Evolutionary conservation across 179 eudicot genomes (phyloP).

Genomic region (Drosera spatulata): DNA sequence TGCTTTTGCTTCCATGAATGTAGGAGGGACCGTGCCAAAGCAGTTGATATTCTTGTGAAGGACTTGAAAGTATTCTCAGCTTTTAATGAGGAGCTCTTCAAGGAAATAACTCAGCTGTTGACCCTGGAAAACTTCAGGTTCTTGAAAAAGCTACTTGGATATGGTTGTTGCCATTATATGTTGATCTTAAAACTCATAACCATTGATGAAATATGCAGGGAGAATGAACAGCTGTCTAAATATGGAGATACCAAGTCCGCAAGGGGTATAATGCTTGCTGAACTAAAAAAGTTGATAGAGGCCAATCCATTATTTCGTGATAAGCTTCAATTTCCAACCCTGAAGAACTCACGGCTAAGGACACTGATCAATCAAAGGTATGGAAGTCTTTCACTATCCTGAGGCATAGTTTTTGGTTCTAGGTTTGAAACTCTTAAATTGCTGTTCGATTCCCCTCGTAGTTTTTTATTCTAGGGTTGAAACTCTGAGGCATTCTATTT

Average conservation of each 20-base stretch:
- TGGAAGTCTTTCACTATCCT: not conserved
- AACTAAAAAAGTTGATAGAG: too few relatives aligned
- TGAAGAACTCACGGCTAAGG: slow-evolving; percentile 37
- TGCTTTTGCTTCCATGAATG: not conserved
- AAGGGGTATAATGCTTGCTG: too few relatives aligned
- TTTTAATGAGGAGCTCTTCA: slow-evolving; percentile 39
- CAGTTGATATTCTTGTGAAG: slow-evolving; percentile 41
- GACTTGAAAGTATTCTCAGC: slow-evolving; percentile 44
- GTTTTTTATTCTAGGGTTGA: not conserved
- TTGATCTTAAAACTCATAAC: not conserved
- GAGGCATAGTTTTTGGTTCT: not conserved
- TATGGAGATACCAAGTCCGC: slow-evolving; percentile 33
- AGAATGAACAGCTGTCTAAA: slow-evolving; percentile 42
- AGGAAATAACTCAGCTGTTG: slow-evolving; percentile 34
- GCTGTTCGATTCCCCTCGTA: too few relatives aligned
- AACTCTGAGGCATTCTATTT: too few relatives aligned
- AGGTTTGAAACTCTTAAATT: too few relatives aligned
- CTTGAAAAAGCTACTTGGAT: slow-evolving; percentile 3
- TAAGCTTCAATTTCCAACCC: slow-evolving; percentile 34
- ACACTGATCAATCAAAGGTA: slow-evolving; percentile 44
- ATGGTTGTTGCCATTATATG: not conserved
- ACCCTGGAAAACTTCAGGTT: slow-evolving; percentile 47
- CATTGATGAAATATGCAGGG: slow-evolving; percentile 19
- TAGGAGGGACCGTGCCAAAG: slow-evolving; percentile 38
- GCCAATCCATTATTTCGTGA: slow-evolving; percentile 37